Evolutionary conservation across 371 early-diverging fungal genomes (phyloP).

Genomic region (Rhizopus microsporus): DNA sequence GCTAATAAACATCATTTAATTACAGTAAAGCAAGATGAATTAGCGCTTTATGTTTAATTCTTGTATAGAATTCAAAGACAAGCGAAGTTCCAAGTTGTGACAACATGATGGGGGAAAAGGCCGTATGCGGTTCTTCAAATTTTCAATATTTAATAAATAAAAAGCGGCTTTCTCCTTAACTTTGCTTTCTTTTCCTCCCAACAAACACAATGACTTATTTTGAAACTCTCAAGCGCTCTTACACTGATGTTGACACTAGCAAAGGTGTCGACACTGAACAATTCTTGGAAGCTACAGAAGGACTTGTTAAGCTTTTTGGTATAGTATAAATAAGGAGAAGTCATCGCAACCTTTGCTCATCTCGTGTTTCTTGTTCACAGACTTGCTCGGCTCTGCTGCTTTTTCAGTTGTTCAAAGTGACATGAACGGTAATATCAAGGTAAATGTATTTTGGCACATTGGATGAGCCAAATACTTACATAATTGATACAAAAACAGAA

Average conservation of each 20-base stretch:
- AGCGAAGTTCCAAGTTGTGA: no score
- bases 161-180: not conserved
- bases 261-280: conserved; percentile 79
- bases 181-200: not conserved
- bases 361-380: conserved; percentile 35
- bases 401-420: conserved; percentile 69
- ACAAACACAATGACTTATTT: conserved; percentile 51
- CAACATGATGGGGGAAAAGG: no score
- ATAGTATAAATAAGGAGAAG: conserved; percentile 17
- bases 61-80: no score
- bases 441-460: conserved; percentile 32
- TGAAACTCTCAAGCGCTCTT: conserved; percentile 66
- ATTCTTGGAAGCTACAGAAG: conserved; percentile 87
- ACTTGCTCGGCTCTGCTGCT: conserved; percentile 72
- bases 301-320: conserved; percentile 86
- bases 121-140: not conserved
- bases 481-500: conserved; percentile 54
- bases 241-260: conserved; percentile 67
- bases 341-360: conserved; percentile 2
- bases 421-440: conserved; percentile 88
- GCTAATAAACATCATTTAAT: no score
- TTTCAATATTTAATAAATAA: no score
- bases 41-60: no score
- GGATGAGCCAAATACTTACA: not conserved
- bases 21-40: no score